These are phyloP conservation scores for Sporisorium iseilematis-ciliati DNA, from an alignment of 1,284 basidiomycete species.

Conservation along the genomic window DNA sequence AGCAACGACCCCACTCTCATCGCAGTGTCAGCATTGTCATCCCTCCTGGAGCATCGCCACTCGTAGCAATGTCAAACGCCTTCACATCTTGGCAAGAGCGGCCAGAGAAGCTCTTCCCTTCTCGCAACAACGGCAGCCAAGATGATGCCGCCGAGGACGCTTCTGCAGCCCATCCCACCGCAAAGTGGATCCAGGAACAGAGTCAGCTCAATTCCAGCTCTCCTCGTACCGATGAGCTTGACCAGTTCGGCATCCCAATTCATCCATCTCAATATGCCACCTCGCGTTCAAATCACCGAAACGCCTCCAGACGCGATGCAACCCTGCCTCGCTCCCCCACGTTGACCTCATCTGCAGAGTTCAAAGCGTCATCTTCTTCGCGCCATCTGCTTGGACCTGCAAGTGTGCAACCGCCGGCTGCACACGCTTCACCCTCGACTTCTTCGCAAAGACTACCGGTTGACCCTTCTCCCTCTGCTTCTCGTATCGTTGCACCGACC, in stretches of 20 bases:
- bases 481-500: slow-evolving; percentile 6
- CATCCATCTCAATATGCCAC: slow-evolving; percentile 25
- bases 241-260: slow-evolving; percentile 40
- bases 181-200: slow-evolving; percentile 33
- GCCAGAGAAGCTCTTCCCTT: slow-evolving; percentile 34
- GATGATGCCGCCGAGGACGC: neutral
- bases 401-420: neutral
- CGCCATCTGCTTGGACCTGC: slow-evolving; percentile 6
- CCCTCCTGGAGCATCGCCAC: neutral
- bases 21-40: no score
- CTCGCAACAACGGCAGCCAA: slow-evolving; percentile 5
- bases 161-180: slow-evolving; percentile 13
- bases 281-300: slow-evolving; percentile 3
- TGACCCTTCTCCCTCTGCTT: slow-evolving; percentile 17
- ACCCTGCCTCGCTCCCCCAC: slow-evolving; percentile 6
- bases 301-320: slow-evolving; percentile 12
- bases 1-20: neutral
- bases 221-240: slow-evolving; percentile 29
- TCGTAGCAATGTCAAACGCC: slow-evolving; percentile 28
- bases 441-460: slow-evolving; percentile 1
- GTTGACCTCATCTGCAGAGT: slow-evolving; percentile 8
- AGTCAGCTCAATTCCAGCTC: slow-evolving; percentile 11
- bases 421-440: slow-evolving; percentile 12
- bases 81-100: slow-evolving; percentile 45
- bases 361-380: slow-evolving; percentile 30